Percentiles rank a stretch among this genome's conserved stretches.
These are phyloP conservation scores for Wickerhamomyces sydowiorum DNA, from an alignment of 805 yeast genomes.

Conservation along the genomic window DNA sequence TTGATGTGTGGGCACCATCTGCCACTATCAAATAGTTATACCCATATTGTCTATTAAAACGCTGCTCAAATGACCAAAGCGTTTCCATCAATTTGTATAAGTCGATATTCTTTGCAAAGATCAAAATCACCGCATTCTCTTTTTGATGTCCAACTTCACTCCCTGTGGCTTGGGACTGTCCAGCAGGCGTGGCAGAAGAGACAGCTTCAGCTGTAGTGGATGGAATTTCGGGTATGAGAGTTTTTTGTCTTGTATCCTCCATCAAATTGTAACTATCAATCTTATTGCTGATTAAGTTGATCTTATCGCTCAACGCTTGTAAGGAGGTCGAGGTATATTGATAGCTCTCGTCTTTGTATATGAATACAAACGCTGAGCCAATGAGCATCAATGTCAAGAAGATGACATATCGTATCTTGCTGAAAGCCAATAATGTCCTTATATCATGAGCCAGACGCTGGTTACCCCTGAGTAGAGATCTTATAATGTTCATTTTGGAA, in stretches of 20 bases:
- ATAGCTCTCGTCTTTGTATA: constrained; percentile 4
- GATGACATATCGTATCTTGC: constrained; percentile 21
- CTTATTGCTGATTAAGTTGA: constrained; percentile 6
- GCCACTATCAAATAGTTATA: constrained; percentile 78
- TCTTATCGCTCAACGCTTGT: constrained; percentile 6
- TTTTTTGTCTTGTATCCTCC: background rate
- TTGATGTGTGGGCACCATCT: constrained; percentile 50
- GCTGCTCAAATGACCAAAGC: constrained; percentile 54
- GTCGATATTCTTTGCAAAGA: constrained; percentile 63
- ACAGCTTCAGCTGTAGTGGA: background rate
- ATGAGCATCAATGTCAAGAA: constrained; percentile 17
- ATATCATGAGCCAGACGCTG: background rate
- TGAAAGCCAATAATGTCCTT: constrained; percentile 9
- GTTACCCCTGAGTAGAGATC: background rate
- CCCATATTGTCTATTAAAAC: constrained; percentile 54
- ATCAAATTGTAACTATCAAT: constrained; percentile 10
- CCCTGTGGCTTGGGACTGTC: background rate
- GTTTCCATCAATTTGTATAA: constrained; percentile 48
- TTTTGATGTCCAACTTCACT: constrained; percentile 9
- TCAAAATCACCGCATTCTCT: constrained; percentile 58
- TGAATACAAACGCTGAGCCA: constrained; percentile 12
- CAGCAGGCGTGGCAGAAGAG: background rate
- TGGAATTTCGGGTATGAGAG: background rate
- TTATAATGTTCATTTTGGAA: background rate
- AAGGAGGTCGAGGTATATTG: constrained; percentile 8